These are phyloP conservation scores for Lentinula raphanica DNA, from an alignment of 768 basidiomycete genomes.

Conservation along the genomic window DNA sequence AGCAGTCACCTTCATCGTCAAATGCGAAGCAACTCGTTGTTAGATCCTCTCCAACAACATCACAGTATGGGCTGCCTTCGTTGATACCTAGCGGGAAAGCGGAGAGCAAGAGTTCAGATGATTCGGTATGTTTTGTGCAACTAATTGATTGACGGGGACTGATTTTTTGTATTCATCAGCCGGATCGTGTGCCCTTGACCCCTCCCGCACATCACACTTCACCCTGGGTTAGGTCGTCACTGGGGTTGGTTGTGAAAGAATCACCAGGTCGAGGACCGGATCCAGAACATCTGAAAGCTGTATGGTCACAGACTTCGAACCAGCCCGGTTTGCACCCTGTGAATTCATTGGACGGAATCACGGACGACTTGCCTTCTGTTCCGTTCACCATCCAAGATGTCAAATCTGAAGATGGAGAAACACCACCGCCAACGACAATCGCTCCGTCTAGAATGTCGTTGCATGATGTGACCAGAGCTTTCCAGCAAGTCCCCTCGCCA, in stretches of 20 bases:
- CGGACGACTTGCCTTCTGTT: slow-evolving; percentile 73
- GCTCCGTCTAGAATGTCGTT: slow-evolving; percentile 72
- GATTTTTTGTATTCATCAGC: slow-evolving; percentile 21
- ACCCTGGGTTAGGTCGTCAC: slow-evolving; percentile 53
- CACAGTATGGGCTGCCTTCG: slow-evolving; percentile 18
- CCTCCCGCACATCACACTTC: slow-evolving; percentile 38
- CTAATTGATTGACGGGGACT: slow-evolving; percentile 6
- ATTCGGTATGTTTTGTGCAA: slow-evolving; percentile 38
- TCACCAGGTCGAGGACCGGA: slow-evolving; percentile 65
- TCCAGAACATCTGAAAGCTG: slow-evolving; percentile 79
- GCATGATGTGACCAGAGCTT: slow-evolving; percentile 79
- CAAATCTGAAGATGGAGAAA: slow-evolving; percentile 81
- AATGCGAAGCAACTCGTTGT: slow-evolving; percentile 10
- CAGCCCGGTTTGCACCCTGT: slow-evolving; percentile 60
- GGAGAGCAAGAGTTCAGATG: slow-evolving; percentile 50
- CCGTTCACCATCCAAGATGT: slow-evolving; percentile 82
- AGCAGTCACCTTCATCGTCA: slow-evolving; percentile 1
- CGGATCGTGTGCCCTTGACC: slow-evolving; percentile 41
- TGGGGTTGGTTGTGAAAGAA: slow-evolving; percentile 59
- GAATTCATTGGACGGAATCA: slow-evolving; percentile 81
- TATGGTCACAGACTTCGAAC: slow-evolving; percentile 78
- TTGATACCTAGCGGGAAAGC: slow-evolving; percentile 28
- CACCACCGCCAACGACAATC: slow-evolving; percentile 59
- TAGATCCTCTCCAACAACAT: neutral
- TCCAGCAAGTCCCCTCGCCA: slow-evolving; percentile 76